Evolutionary conservation across 805 yeast genomes (phyloP).

Genomic region (Candida argentea): DNA sequence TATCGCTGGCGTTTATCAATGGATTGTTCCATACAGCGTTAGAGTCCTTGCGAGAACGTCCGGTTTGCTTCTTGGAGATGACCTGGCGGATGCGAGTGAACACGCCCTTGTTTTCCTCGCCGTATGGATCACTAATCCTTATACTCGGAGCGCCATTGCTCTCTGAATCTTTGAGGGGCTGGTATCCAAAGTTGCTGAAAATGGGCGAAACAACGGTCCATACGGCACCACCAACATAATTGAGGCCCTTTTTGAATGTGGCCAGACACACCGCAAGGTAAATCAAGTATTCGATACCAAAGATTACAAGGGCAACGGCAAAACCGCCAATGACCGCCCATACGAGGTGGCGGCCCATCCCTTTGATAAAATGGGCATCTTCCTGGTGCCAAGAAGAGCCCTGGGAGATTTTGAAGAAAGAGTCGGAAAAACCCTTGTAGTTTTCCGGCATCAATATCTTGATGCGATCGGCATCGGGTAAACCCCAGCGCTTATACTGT

Average conservation of each 20-base stretch:
- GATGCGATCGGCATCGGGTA: conserved; percentile 55
- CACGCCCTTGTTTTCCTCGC: too few species aligned
- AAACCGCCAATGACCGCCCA: conserved; percentile 66
- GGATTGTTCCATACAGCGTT: too few species aligned
- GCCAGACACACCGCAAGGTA: conserved; percentile 25
- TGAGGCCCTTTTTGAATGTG: conserved; percentile 15
- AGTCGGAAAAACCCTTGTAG: conserved; percentile 49
- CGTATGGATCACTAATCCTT: neutral
- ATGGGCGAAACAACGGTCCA: neutral
- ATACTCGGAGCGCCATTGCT: neutral
- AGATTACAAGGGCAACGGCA: conserved; percentile 35
- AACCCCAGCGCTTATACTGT: conserved; percentile 74
- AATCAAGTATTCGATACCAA: conserved; percentile 30
- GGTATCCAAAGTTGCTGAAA: neutral
- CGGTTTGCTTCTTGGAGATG: conserved; percentile 13
- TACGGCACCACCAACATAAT: conserved; percentile 3
- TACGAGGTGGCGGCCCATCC: conserved; percentile 64
- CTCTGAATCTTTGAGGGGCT: neutral
- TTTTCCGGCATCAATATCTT: conserved; percentile 64
- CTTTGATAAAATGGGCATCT: conserved; percentile 73
- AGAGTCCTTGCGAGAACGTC: conserved; percentile 44
- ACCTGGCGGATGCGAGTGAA: conserved; percentile 4
- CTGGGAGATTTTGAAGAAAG: conserved; percentile 64
- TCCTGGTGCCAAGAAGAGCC: conserved; percentile 93
- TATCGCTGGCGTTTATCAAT: too few species aligned